Percentiles rank a stretch among this genome's conserved stretches.
Conservation (phyloP, 106 monocot genomes). For the Dioscorea dumetorum region DNA sequence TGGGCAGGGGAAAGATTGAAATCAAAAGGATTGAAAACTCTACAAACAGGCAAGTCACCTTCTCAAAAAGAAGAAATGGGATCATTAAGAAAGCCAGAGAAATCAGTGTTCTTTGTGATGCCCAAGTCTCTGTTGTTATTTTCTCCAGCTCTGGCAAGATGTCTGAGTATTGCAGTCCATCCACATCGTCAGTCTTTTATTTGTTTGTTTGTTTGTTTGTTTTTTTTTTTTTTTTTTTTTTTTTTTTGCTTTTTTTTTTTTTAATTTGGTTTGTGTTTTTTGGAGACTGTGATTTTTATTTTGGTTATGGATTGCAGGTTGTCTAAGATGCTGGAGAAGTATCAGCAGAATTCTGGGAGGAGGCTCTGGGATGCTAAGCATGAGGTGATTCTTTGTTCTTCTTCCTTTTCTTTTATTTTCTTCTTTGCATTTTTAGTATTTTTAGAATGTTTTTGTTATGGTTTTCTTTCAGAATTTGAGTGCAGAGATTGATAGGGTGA, state of each 20-base stretch:
- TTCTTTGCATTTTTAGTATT: neutral
- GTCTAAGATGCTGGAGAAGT: slow-evolving; percentile 74
- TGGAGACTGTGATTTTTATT: neutral
- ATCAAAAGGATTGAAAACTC: slow-evolving; percentile 98
- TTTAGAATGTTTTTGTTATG: neutral
- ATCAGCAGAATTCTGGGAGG: slow-evolving; percentile 67
- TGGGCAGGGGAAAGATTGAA: slow-evolving; percentile 95
- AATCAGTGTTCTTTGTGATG: slow-evolving; percentile 87
- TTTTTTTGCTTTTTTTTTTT: too few species aligned
- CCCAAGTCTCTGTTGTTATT: slow-evolving; percentile 69
- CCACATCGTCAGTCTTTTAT: slow-evolving; percentile 29
- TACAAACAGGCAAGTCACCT: slow-evolving; percentile 86
- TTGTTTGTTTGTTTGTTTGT: slow-evolving; percentile 5
- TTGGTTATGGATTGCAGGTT: slow-evolving; percentile 27
- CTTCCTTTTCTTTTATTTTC: neutral
- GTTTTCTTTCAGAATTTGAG: slow-evolving; percentile 57
- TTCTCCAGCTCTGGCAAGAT: slow-evolving; percentile 94
- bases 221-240: neutral
- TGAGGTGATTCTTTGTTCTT: slow-evolving; percentile 35
- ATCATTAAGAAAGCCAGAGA: slow-evolving; percentile 97
- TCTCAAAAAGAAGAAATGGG: slow-evolving; percentile 84
- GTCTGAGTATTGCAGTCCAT: slow-evolving; percentile 70
- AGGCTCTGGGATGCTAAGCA: slow-evolving; percentile 95
- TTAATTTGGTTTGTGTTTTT: neutral
- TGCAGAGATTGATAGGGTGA: slow-evolving; percentile 81